Conservation (phyloP, 2,329 filamentous ascomycete species). For the Colletotrichum magnum region DNA sequence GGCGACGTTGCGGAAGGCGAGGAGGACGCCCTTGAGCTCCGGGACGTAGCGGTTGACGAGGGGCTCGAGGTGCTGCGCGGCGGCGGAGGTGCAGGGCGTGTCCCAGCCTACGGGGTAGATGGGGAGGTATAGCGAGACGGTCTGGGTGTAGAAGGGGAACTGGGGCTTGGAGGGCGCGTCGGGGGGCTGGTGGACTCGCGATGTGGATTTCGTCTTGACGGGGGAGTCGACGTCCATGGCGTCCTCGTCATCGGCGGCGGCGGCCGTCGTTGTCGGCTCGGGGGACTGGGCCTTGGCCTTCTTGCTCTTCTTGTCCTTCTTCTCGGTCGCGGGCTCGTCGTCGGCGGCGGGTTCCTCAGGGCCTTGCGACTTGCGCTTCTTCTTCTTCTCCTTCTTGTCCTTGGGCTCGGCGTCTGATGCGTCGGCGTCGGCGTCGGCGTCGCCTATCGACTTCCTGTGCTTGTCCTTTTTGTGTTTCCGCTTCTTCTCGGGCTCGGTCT, state of each 20-base stretch:
- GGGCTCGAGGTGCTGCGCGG: slow-evolving; percentile 81
- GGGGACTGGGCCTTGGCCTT: slow-evolving; percentile 44
- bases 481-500: slow-evolving; percentile 34
- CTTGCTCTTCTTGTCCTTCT: slow-evolving; percentile 47
- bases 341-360: slow-evolving; percentile 9
- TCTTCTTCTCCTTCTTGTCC: slow-evolving; percentile 52
- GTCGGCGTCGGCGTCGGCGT: slow-evolving; percentile 44
- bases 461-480: slow-evolving; percentile 36
- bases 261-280: slow-evolving; percentile 31
- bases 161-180: slow-evolving; percentile 55
- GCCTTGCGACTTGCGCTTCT: slow-evolving; percentile 51
- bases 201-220: slow-evolving; percentile 46
- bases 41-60: slow-evolving; percentile 84
- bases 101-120: slow-evolving; percentile 80
- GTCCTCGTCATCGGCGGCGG: slow-evolving; percentile 45
- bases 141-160: slow-evolving; percentile 84
- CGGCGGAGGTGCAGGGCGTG: slow-evolving; percentile 78
- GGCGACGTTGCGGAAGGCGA: slow-evolving; percentile 79
- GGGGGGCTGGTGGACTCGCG: slow-evolving; percentile 54
- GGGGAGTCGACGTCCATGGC: slow-evolving; percentile 58
- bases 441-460: slow-evolving; percentile 33
- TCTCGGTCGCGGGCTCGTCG: slow-evolving; percentile 21
- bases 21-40: slow-evolving; percentile 79
- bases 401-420: slow-evolving; percentile 48
- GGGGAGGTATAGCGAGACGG: slow-evolving; percentile 84